Evolutionary conservation across 2,329 filamentous ascomycete species (phyloP), one percentile per base, ranked within the genome.

Genomic region (Acrocalymma vagum): DNA sequence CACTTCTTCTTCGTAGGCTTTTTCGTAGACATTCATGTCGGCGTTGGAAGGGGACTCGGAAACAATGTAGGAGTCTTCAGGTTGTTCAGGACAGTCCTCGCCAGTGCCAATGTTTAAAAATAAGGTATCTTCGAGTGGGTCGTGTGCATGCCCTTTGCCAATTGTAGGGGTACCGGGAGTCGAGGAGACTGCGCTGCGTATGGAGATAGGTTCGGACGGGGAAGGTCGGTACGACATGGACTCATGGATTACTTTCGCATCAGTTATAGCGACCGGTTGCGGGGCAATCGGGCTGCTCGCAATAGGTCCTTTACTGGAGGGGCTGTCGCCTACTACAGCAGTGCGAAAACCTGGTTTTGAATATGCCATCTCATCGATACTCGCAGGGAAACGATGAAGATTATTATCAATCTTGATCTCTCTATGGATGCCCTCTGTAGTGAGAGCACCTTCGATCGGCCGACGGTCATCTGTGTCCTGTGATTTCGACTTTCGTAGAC

Each of bases 21-120:
- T 83, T 66, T 95, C 90, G 67, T 96, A 96, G 42, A 97, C 86
- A 62, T 94, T 85, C 56, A 90, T 90, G 45, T 95, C 90, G 5
- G 89, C 88, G 1, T 86, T 87, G 0, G 86, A 86, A 3, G 93
- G 93, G 1, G 89, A 95, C 69, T 96, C 91, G 20, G 88, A 89
- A 26, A 96, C 85, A 4, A 86, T 66, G 15, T 78, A 60, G 60
- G 65, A 29, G 15, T 69, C 63, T 25, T 63, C 58, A 2, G 48
- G 42, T 6, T 51, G 41, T 5, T 67, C 53, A n/a, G 65, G 56
- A 13, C 75, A 75, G 3, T 79, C 76, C 29, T 60, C 59, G 22
- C 85, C 85, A 1, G 84, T 82, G 11, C 90, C 90, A 51, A 96
- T 91, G 41, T 87, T 85, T 7, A 96, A 79, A 63, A 87, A 88